phyloP scores from a whole-genome alignment of 164 flowering plant genomes.

The Tetracentron sinense region DNA sequence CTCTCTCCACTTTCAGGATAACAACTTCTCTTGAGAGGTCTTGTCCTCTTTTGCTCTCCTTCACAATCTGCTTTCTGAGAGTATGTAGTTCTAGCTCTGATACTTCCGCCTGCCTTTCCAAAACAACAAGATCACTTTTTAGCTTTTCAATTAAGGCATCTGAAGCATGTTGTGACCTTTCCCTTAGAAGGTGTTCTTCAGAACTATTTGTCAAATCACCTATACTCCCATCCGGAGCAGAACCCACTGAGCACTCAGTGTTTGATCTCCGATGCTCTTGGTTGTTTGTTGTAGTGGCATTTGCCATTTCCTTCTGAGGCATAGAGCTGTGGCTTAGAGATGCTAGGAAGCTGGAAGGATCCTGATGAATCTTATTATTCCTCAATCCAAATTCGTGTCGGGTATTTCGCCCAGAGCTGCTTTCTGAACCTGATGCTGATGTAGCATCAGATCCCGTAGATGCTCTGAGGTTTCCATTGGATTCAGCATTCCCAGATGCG shows the following conservation, averaged over 20 bases:
- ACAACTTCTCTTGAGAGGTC: conserved; percentile 65
- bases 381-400: conserved; percentile 44
- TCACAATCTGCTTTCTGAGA: conserved; percentile 81
- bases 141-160: conserved; percentile 56
- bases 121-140: conserved; percentile 43
- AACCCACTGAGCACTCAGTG: conserved; percentile 54
- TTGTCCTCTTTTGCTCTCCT: conserved; percentile 76
- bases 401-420: conserved; percentile 66
- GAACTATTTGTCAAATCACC: conserved; percentile 43
- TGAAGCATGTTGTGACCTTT: conserved; percentile 35
- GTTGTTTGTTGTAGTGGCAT: conserved; percentile 19
- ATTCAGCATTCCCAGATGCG: conserved; percentile 23
- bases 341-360: conserved; percentile 29
- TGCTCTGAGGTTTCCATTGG: conserved; percentile 33
- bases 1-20: conserved; percentile 70
- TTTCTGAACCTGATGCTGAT: conserved; percentile 58
- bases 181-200: no score
- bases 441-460: conserved; percentile 61
- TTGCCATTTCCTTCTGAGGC: conserved; percentile 22
- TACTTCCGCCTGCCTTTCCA: conserved; percentile 67
- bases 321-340: conserved; percentile 23
- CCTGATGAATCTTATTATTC: conserved; percentile 29
- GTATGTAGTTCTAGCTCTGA: conserved; percentile 84
- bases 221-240: conserved; percentile 47
- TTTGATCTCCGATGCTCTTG: conserved; percentile 38